Evolutionary conservation across 805 yeast genomes (phyloP), one percentile per base, ranked within the genome.

Genomic region (Pichia phayaonensis): DNA sequence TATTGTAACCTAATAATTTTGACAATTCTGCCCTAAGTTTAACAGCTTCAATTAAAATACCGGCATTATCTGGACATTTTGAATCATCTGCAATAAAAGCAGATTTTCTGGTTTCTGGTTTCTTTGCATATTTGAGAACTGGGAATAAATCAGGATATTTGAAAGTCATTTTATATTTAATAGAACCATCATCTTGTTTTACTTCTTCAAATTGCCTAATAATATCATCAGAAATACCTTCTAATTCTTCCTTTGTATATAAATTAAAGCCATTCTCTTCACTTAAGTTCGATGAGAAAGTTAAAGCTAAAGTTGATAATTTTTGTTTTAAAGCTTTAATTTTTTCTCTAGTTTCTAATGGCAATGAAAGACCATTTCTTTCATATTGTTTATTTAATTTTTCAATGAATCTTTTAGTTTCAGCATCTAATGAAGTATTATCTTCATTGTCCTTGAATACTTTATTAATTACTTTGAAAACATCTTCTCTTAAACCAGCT

Each of bases 121-220:
- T 68, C 50, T 74, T 72, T 42, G 95, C 90, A 64, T 81, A 81
- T 63, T 85, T 84, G 65, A 86, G 66, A n/a, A 84, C 84, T 2
- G 95, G 95, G 54, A 83, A 70, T 45, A 84, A 65, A 61, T 87
- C 95, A 1, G 95, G 94, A 60, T 84, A 85, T 65, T 88, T 86
- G 71, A 79, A 86, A 2, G 94, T 84, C 73, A 88, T 84, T 61
- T 83, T 83, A 56, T 64, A 71, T 47, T 68, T 65, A 18, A 65
- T 67, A 18, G 68, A 73, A 22, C 71, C 78, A 21, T 70, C 74
- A 7, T 56, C 59, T 20, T 44, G 42, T 36, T 69, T 68, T 23
- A 71, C 69, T 50, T 66, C 68, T 48, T 76, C 84, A 59, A 81
- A 83, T 60, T 77, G 84, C 20, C 73, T 74, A 56, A 85, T 57